A percentile compares a stretch with the other conserved stretches of the same genome.
phyloP scores from a whole-genome alignment of 192 early-diverging fungal genomes.

The Backusella tarrabulga region DNA sequence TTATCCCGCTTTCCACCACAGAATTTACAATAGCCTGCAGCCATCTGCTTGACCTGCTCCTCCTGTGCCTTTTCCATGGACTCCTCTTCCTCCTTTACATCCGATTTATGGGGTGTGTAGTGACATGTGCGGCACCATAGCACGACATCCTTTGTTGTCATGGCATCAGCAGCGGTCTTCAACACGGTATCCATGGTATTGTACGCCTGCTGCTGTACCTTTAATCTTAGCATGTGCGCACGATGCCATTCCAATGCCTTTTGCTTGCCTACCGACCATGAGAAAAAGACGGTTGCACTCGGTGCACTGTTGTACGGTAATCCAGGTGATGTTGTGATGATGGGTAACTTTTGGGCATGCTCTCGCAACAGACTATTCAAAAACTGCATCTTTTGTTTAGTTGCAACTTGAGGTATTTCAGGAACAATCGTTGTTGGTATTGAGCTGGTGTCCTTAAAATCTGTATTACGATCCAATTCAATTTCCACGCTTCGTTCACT shows the following conservation, averaged over 20 bases:
- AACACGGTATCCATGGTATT: conserved; percentile 23
- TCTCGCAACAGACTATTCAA: conserved; percentile 19
- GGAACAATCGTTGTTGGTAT: background rate
- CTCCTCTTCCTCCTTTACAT: background rate
- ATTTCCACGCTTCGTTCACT: conserved; percentile 76
- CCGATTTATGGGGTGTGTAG: conserved; percentile 37
- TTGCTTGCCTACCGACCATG: conserved; percentile 46
- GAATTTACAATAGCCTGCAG: conserved; percentile 33
- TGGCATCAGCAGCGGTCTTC: conserved; percentile 5
- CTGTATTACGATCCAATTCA: conserved; percentile 81
- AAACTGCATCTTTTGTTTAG: conserved; percentile 20
- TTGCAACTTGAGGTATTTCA: background rate
- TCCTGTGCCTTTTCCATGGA: background rate
- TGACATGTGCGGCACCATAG: conserved; percentile 44
- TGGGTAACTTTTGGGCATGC: conserved; percentile 16
- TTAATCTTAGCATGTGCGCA: conserved; percentile 33
- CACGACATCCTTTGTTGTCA: conserved; percentile 45
- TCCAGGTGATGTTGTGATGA: background rate
- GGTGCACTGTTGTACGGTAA: conserved; percentile 44
- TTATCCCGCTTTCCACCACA: conserved; percentile 36
- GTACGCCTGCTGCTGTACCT: conserved; percentile 26
- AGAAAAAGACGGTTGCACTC: conserved; percentile 30
- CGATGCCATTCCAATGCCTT: conserved; percentile 57
- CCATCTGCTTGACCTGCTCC: background rate
- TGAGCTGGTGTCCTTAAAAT: conserved; percentile 45